Percentiles rank a stretch among this genome's conserved stretches.
These are phyloP conservation scores for Protomyces arabidopsidicola DNA, from an alignment of 1,139 yeast genomes.

Conservation along the genomic window DNA sequence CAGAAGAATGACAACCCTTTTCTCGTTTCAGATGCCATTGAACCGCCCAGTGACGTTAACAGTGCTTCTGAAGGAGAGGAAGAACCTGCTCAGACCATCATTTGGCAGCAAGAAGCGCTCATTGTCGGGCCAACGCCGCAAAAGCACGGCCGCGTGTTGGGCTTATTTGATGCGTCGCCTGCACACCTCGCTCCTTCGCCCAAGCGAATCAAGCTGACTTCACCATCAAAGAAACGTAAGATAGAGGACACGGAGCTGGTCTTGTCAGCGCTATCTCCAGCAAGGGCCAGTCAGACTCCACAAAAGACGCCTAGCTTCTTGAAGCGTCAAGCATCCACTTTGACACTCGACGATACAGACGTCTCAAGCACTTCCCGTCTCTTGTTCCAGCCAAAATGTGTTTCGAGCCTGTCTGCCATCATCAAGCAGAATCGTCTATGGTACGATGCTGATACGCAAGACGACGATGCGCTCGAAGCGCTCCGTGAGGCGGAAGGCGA, in stretches of 20 bases:
- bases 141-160: constrained; percentile 18
- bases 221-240: background rate
- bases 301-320: constrained; percentile 19
- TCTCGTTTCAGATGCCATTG: background rate
- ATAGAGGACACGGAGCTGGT: background rate
- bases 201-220: background rate
- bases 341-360: constrained; percentile 2
- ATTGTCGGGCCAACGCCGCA: constrained; percentile 21
- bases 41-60: background rate
- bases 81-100: constrained; percentile 7
- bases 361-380: constrained; percentile 1
- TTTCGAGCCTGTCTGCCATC: constrained; percentile 6
- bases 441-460: constrained; percentile 14
- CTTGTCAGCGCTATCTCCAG: background rate
- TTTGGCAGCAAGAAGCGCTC: constrained; percentile 4
- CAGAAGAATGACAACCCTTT: background rate
- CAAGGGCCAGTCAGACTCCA: background rate
- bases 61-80: background rate
- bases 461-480: constrained; percentile 21
- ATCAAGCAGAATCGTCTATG: constrained; percentile 12
- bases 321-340: background rate
- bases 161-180: constrained; percentile 8
- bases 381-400: constrained; percentile 5
- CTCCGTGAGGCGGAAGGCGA: constrained; percentile 11
- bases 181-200: background rate